A percentile compares a stretch with the other conserved stretches of the same genome.
phyloP scores from a whole-genome alignment of 352 stramenopile species.

The Globisporangium barbulae region DNA sequence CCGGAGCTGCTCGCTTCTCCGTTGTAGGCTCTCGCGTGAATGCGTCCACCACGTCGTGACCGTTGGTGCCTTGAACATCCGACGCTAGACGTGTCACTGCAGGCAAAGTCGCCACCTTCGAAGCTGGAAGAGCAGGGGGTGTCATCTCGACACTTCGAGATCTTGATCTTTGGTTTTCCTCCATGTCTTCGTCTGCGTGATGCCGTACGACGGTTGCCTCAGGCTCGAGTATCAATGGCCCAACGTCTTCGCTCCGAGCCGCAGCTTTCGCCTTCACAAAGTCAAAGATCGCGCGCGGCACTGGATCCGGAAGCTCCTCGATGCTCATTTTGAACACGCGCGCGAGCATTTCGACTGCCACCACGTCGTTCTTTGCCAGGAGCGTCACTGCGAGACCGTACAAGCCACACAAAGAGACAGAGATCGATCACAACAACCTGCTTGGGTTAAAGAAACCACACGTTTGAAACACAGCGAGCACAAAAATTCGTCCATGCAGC shows the following conservation, averaged over 20 bases:
- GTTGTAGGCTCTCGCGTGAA: background rate
- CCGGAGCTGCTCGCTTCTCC: background rate
- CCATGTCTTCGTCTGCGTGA: background rate
- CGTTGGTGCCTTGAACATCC: background rate
- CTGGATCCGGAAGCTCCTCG: conserved; percentile 37
- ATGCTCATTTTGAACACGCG: conserved; percentile 73
- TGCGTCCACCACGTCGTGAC: background rate
- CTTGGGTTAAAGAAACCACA: conserved; percentile 14
- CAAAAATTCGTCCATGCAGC: background rate
- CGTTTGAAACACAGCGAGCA: background rate
- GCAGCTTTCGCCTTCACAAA: conserved; percentile 7
- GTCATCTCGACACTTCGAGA: background rate
- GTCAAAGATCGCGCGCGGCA: conserved; percentile 42
- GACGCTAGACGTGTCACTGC: background rate
- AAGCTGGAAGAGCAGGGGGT: background rate
- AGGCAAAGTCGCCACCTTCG: background rate
- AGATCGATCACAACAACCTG: conserved; percentile 2
- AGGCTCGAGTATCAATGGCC: background rate
- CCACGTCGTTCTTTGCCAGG: conserved; percentile 41
- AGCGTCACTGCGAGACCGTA: conserved; percentile 71
- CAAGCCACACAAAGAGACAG: background rate
- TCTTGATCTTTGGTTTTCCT: background rate
- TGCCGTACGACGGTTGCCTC: background rate
- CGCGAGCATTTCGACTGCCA: conserved; percentile 50
- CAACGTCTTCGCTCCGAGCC: conserved; percentile 15